Base-by-base conservation (phyloP, 768 basidiomycete species). In the Rhizopogon rudus region DNA sequence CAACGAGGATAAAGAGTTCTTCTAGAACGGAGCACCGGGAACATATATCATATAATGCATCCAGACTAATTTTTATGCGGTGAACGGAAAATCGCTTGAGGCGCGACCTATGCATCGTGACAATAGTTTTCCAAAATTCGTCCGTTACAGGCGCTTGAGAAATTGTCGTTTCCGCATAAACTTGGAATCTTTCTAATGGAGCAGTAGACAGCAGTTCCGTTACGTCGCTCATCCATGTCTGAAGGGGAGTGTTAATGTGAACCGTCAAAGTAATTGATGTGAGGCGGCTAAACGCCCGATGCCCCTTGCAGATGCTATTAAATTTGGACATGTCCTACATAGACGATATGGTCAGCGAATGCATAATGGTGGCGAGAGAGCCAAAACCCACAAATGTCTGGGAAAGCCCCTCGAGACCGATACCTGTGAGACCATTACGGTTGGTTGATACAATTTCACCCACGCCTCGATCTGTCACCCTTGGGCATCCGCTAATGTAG, bases 341-440 rank as follows among this genome's bases (percentile, higher is more conserved):
- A 60, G 33, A 44, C 29, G 17, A 51, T 35, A 53, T 13, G 37
- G 29, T 55, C 57, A 12, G 56, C 51, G 45, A 31, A 14, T 52
- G 48, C 16, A 17, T 44, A 33, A 39, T 50, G 13, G 48, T 0
- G 43, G n/a, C n/a, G n/a, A 33, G 28, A 16, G 13, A 22, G 40
- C 31, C 4, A 33, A 35, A 22, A 73, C 76, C 25, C 62, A 89
- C 88, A 60, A 90, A 87, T 57, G 73, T 67, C 1, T 76, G 69
- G 3, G 85, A 83, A 20, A 90, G 65, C 12, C 78, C 79, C 64
- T 92, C 87, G 9, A 93, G 70, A 7, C 79, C 77, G 4, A 91
- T 71, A 1, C 73, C 74, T 5, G 75, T 50, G 7, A 92, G 72
- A 2, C 85, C 82, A 5, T 44, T 66, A 40, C 60, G 57, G 53